Base-by-base conservation (phyloP, 2,329 filamentous ascomycete species). In the Chrysosporium keratinophilum region DNA sequence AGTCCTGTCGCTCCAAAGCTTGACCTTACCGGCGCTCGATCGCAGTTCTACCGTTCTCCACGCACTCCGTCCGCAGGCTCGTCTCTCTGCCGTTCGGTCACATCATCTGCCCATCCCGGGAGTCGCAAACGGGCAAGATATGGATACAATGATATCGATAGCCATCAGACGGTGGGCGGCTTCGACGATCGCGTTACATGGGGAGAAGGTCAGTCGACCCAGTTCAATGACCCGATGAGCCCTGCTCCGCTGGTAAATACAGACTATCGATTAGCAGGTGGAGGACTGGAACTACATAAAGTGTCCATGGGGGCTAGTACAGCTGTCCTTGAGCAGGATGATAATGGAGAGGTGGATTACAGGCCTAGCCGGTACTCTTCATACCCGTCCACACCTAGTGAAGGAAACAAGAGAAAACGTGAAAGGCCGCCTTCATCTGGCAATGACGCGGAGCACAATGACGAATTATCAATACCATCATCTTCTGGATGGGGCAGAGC, bases 291-390 rank as follows among this genome's bases (percentile, higher is more conserved):
- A 54, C 62, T 64, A 7, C 59, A 64, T n/a, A 56, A 34, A 20
- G 63, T 55, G 58, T 64, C 55, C 60, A 62, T 49, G 56, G 59
- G 50, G 50, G 42, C 63, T 43, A 50, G 40, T 17, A 34, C 23
- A 12, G 20, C 51, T 2, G 20, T 23, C 7, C 6, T 42, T 5
- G 56, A 58, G 39, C 56, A 56, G 34, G 57, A 59, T 23, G 59
- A 60, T 15, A 60, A 57, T 45, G 61, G 64, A 5, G 70, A 72
- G 53, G 52, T 67, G 47, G 70, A 72, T 57, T 72, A 71, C 56
- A 65, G 71, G 49, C 70, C 70, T 23, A 73, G 67, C 61, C 66
- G 71, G 48, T 74, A 72, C 59, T 64, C 50, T 46, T 14, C 19
- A 33, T 52, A 40, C 31, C 50, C 50, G 42, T 14, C 33, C 17